Conservation (phyloP, 257 asterid genomes). For the Capsicum baccatum region DNA sequence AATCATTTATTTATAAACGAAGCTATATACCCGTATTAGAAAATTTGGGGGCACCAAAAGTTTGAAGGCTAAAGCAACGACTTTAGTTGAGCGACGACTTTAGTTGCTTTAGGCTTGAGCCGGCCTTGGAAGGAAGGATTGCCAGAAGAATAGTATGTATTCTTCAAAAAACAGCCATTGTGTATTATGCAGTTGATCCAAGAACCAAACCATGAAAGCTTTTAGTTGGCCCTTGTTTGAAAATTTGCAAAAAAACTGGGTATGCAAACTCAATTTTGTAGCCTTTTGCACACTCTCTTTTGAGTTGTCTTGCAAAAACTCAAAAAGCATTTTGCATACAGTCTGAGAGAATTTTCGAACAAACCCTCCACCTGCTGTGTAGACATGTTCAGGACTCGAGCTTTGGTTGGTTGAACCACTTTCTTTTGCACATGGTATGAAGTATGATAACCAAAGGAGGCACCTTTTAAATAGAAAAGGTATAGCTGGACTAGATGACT, state of each 20-base stretch:
- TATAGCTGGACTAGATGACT: constrained; percentile 24
- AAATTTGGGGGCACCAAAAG: no score
- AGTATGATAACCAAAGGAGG: constrained; percentile 5
- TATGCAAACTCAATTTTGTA: not conserved
- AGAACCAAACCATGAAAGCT: not conserved
- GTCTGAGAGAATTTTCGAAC: not conserved
- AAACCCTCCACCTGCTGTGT: not conserved
- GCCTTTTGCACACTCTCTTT: not conserved
- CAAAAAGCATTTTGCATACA: not conserved
- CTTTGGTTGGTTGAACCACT: not conserved
- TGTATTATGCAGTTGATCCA: not conserved
- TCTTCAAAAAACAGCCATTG: not conserved
- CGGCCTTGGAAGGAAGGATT: not conserved
- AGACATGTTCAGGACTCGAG: not conserved
- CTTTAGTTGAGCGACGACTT: no score
- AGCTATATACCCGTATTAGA: no score
- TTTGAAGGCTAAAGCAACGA: no score
- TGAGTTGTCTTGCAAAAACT: not conserved
- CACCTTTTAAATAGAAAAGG: not conserved
- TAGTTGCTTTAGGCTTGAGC: no score
- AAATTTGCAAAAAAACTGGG: not conserved
- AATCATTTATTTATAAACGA: no score
- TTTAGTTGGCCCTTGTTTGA: not conserved
- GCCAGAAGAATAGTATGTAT: not conserved
- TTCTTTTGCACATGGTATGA: not conserved